phyloP scores from a whole-genome alignment of 345 rosid species.

The Salix brachista region DNA sequence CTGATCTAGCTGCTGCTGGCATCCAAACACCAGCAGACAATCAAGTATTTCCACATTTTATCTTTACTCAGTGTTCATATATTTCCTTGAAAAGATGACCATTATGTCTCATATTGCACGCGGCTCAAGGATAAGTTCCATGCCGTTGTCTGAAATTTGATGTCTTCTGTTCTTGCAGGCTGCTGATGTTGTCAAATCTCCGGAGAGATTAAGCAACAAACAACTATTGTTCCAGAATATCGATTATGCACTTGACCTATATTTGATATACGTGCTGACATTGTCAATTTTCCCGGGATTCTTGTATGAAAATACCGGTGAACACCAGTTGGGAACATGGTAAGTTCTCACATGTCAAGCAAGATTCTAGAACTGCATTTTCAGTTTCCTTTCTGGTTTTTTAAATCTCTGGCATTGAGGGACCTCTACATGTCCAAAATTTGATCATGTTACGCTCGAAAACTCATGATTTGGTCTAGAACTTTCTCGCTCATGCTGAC shows the following conservation, averaged over 20 bases:
- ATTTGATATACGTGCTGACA: constrained; percentile 61
- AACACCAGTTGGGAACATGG: constrained; percentile 61
- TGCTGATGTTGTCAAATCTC: constrained; percentile 28
- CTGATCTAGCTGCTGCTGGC: constrained; percentile 87
- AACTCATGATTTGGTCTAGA: background rate
- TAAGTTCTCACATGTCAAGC: constrained; percentile 6
- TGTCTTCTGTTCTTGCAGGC: constrained; percentile 27
- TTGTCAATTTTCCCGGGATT: constrained; percentile 84
- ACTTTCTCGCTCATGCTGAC: no score
- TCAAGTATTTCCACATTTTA: constrained; percentile 2
- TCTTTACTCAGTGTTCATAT: background rate
- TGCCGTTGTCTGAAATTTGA: background rate
- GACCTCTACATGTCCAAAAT: background rate
- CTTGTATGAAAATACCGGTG: constrained; percentile 71
- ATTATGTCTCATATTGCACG: background rate
- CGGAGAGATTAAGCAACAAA: constrained; percentile 50
- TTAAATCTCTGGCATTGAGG: no score
- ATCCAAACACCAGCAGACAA: constrained; percentile 35
- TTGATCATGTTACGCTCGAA: background rate
- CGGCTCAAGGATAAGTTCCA: background rate
- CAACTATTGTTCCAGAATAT: constrained; percentile 51
- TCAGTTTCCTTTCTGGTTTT: background rate
- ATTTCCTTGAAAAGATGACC: background rate
- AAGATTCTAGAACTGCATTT: background rate
- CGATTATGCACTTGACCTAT: constrained; percentile 62